These are phyloP conservation scores for Talaromyces amestolkiae DNA, from an alignment of 2,329 filamentous ascomycete genomes.

Conservation along the genomic window DNA sequence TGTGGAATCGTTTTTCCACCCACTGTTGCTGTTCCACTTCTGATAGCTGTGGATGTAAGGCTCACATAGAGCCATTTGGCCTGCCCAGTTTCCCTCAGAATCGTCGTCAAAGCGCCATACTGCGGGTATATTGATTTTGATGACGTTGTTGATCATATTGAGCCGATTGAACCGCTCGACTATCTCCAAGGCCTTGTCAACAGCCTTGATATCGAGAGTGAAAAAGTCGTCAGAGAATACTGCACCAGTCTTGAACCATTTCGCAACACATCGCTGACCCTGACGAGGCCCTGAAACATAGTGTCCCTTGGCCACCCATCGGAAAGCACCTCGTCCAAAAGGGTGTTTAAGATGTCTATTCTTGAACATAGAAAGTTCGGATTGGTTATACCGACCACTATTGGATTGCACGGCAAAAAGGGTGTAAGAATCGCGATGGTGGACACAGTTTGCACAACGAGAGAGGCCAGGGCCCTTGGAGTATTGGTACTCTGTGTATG, in stretches of 20 bases:
- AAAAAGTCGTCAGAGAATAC: conserved; percentile 5
- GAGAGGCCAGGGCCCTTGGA: not conserved
- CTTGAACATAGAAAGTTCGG: not conserved
- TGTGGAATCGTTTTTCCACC: not conserved
- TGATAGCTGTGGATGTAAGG: conserved; percentile 8
- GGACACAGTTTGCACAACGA: not conserved
- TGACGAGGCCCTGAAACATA: conserved; percentile 5
- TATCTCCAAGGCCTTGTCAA: conserved; percentile 11
- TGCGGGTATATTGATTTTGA: conserved; percentile 11
- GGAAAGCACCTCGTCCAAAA: conserved; percentile 1
- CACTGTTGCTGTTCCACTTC: conserved; percentile 13
- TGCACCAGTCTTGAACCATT: conserved; percentile 8
- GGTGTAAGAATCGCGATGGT: not conserved
- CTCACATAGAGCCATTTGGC: not conserved
- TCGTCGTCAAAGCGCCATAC: not conserved
- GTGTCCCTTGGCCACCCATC: conserved; percentile 11
- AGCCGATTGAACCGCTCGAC: conserved; percentile 5
- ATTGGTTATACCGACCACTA: conserved; percentile 8
- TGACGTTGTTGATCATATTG: not conserved
- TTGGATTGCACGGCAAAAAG: not conserved
- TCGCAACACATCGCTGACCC: not conserved
- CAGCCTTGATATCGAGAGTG: conserved; percentile 5
- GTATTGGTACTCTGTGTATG: conserved; percentile 1
- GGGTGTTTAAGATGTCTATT: not conserved
- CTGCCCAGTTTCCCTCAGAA: not conserved